These are phyloP conservation scores for Prunella vulgaris DNA, from an alignment of 257 asterid genomes.

Conservation along the genomic window DNA sequence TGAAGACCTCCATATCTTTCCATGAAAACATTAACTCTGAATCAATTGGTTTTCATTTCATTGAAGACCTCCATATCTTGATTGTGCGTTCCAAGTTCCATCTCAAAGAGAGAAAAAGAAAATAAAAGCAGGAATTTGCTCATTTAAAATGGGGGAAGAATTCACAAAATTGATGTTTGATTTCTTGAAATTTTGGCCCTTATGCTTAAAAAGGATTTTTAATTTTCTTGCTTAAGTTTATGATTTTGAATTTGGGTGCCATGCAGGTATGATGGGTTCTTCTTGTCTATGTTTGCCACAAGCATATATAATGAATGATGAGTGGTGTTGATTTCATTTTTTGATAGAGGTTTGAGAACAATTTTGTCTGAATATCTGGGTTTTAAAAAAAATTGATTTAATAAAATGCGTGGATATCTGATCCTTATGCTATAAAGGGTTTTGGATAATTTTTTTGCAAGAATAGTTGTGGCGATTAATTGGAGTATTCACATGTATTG, in stretches of 20 bases:
- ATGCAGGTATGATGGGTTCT: slow-evolving; percentile 98
- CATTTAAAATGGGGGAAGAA: not conserved
- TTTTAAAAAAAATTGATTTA: not conserved
- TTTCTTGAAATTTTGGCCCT: slow-evolving; percentile 19
- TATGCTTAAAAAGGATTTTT: slow-evolving; percentile 9
- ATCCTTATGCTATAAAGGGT: slow-evolving; percentile 1
- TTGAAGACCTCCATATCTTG: no score
- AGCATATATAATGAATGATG: slow-evolving; percentile 48
- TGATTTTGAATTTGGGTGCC: slow-evolving; percentile 23
- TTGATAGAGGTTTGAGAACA: not conserved
- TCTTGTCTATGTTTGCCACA: slow-evolving; percentile 96
- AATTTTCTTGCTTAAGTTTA: not conserved
- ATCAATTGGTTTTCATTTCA: no score
- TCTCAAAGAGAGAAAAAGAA: not conserved
- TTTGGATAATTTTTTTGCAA: slow-evolving; percentile 36
- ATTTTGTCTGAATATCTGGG: not conserved
- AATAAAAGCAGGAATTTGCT: not conserved
- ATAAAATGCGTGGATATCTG: not conserved
- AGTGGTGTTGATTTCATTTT: slow-evolving; percentile 25
- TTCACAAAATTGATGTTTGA: not conserved
- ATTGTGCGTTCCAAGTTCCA: not conserved
- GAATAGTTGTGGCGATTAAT: slow-evolving; percentile 79
- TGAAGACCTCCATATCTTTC: no score
- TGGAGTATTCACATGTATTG: slow-evolving; percentile 92
- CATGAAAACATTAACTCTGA: no score